Evolutionary conservation across 148 eudicot species (phyloP).

Genomic region (Fagopyrum homotropicum): DNA sequence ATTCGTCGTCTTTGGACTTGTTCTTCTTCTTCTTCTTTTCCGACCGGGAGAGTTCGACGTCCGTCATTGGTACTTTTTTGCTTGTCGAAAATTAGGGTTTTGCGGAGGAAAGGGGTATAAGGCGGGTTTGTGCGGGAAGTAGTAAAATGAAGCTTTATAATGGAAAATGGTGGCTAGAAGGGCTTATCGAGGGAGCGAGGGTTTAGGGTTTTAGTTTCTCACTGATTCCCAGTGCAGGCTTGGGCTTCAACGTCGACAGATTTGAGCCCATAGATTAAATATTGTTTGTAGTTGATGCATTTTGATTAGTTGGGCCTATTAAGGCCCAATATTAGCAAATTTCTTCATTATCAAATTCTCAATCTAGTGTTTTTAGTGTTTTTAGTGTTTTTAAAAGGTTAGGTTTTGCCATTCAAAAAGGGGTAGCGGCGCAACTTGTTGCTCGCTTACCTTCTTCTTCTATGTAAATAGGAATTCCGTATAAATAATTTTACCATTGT

Average conservation of each 20-base stretch:
- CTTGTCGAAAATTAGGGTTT: neutral
- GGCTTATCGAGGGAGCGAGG: constrained; percentile 6
- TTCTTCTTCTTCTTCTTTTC: constrained; percentile 54
- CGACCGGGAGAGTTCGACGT: constrained; percentile 33
- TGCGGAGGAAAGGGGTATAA: neutral
- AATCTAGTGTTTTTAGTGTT: no score
- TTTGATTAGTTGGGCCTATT: neutral
- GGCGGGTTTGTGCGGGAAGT: neutral
- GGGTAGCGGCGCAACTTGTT: no score
- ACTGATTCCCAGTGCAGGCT: neutral
- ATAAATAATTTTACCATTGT: no score
- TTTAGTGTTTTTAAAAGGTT: no score
- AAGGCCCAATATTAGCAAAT: neutral
- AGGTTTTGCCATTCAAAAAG: no score
- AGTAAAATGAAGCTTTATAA: neutral
- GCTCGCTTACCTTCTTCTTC: no score
- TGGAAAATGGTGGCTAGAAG: neutral
- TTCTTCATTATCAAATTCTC: no score
- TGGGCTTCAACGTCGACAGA: neutral
- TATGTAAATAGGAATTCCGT: no score
- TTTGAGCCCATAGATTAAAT: neutral
- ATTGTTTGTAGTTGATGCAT: neutral
- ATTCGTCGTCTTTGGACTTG: constrained; percentile 22
- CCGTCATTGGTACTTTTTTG: constrained; percentile 35
- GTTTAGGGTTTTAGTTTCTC: constrained; percentile 31